Evolutionary conservation across 108 stramenopile genomes (phyloP).

Genomic region (Nitzschia putrida): DNA sequence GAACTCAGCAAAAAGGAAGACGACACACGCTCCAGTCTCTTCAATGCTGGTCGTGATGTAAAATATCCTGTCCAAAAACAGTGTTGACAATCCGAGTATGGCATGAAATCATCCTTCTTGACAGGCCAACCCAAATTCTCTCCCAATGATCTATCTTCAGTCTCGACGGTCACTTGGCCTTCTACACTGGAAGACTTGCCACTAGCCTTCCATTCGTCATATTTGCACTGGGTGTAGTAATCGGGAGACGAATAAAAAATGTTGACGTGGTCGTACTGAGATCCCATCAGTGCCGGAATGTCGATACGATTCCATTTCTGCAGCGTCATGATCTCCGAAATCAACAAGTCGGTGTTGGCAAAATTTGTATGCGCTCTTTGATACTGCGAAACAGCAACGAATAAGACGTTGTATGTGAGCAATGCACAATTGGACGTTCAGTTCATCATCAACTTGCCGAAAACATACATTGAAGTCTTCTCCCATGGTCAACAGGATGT

Average conservation of each 20-base stretch:
- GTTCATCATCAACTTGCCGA: neutral
- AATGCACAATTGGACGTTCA: neutral
- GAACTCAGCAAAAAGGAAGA: conserved; percentile 76
- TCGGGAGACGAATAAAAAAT: conserved; percentile 89
- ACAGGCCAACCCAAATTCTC: conserved; percentile 26
- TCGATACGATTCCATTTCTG: conserved; percentile 12
- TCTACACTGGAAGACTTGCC: neutral
- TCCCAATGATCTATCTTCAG: no score
- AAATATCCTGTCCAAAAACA: conserved; percentile 97
- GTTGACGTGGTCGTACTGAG: conserved; percentile 66
- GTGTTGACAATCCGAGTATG: conserved; percentile 88
- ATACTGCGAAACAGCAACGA: conserved; percentile 13
- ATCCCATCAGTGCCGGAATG: conserved; percentile 49
- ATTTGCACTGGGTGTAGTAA: conserved; percentile 78
- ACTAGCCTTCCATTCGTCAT: conserved; percentile 34
- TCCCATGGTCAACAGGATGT: conserved; percentile 91
- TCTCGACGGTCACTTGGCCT: no score
- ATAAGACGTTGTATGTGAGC: no score
- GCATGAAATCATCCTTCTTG: conserved; percentile 93
- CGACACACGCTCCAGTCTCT: conserved; percentile 80
- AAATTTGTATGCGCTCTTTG: conserved; percentile 34
- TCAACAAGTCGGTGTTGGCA: conserved; percentile 37
- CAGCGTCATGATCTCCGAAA: conserved; percentile 12
- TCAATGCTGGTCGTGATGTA: conserved; percentile 83
- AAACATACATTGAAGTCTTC: conserved; percentile 60